Base-by-base conservation (phyloP, 495 filamentous ascomycete species). In the Xylaria scruposa region DNA sequence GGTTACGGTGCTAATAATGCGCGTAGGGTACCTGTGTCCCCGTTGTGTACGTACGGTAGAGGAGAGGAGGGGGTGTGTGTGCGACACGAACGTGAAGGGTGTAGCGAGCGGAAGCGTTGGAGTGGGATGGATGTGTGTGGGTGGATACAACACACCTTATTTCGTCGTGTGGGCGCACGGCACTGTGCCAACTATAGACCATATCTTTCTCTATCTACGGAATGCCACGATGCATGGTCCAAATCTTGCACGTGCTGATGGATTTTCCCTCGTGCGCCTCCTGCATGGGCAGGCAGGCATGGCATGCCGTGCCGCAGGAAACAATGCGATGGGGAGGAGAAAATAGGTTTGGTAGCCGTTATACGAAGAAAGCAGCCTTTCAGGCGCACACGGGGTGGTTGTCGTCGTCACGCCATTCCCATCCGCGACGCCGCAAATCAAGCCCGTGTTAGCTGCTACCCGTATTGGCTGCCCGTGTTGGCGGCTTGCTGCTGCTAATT, bases 221-320 rank as follows among this genome's bases (percentile, higher is more conserved):
- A 17, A 46, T 63, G 21, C 38, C 36, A 63, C 60, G 67, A 53
- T 68, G 67, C 67, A 68, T 33, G 67, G 67, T 59, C 53, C 67
- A 33, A 60, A 68, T 59, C 36, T 54, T 47, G 44, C 67, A 68
- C 67, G 65, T 68, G 67, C 40, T 33, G 38, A 59, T 60, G 53
- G 38, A 58, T 13, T n/a, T 29, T 15, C 21, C 38, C 26, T 47
- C 51, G 47, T 65, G 62, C 26, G 24, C 26, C 31, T 38, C 21
- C 21, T 38, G 31, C 47, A 21, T 42, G 12, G 21, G 10, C 36
- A 29, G 36, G 33, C 24, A 47, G 6, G 29, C 29, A 31, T 31
- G 8, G 36, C 58, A n/a, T 59, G n/a, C 19, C 58, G 58, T 44
- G 60, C 38, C 60, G 60, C 60, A 44, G 12, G 44, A 8, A 24